Evolutionary conservation across 495 filamentous ascomycete species (phyloP), one percentile per base, ranked within the genome.

Genomic region (Lepraria neglecta): DNA sequence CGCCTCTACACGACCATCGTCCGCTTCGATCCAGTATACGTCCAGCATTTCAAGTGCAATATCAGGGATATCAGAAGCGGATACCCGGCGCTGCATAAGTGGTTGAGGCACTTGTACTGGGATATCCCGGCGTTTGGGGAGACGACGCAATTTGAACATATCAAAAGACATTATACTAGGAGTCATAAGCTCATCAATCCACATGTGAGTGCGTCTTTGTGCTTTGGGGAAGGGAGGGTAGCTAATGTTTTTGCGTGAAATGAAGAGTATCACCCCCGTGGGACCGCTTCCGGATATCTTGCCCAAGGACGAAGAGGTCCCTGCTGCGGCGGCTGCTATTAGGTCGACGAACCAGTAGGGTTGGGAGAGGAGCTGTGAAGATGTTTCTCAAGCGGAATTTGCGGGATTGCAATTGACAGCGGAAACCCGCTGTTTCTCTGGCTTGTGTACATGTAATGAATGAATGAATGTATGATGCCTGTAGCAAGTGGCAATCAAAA

Each of bases 1-100:
- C 76, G 91, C 21, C 77, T 94, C 33, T 94, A 83, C 76, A 88
- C 89, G 3, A 95, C 91, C 6, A 85, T 95, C 52, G 74, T 92
- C 59, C 82, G 91, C 38, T 96, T 96, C 74, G 91, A 96, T 67
- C 78, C 83, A 14, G 89, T 94, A 45, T 96, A 96, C 67, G 90
- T 95, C 5, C 90, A 94, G 78, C 89, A 95, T 72, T 96, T 96
- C 78, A 95, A 95, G 77, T 91, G 87, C 70, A 96, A 96, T 70
- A 72, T 95, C 44, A 79, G 85, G 9, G 89, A 90, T 74, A 95
- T 96, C 60, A 75, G 91, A 3, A 83, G 81, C 27, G 90, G 89
- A 6, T 92, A 84, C 67, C 87, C 87, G 30, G 73, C 76, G 57
- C 73, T 90, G 48, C 85, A 90, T 65, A 75, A 73, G 52, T 90